Percentiles rank a stretch among this genome's conserved stretches.
Evolutionary conservation across 345 rosid genomes (phyloP).

Genomic region (Salix suchowensis): DNA sequence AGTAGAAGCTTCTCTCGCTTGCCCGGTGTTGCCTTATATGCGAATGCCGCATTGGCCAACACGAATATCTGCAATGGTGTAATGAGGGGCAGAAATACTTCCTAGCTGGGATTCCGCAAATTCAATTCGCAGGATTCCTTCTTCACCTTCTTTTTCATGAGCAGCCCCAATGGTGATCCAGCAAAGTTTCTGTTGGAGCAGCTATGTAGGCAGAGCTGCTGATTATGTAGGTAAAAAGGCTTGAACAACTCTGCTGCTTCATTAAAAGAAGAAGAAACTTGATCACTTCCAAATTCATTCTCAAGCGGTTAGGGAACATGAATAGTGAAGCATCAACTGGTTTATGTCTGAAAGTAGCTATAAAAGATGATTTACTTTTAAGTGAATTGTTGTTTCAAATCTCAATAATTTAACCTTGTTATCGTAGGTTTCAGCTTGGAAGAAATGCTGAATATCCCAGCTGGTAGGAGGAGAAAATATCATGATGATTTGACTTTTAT

Average conservation of each 20-base stretch:
- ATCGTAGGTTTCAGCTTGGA: conserved; percentile 76
- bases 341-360: too few species aligned
- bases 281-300: too few species aligned
- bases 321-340: too few species aligned
- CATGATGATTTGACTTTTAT: conserved; percentile 93
- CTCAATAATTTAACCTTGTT: neutral
- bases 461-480: conserved; percentile 89
- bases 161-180: conserved; percentile 75
- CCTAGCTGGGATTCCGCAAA: conserved; percentile 85
- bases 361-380: too few species aligned
- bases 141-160: conserved; percentile 65
- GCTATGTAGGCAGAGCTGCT: conserved; percentile 76
- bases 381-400: neutral
- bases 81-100: conserved; percentile 79
- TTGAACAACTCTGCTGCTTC: too few species aligned
- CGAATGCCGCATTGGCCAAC: conserved; percentile 92
- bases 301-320: too few species aligned
- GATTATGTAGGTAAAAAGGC: conserved; percentile 63
- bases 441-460: conserved; percentile 85
- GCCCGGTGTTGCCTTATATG: conserved; percentile 96
- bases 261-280: too few species aligned
- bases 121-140: conserved; percentile 72
- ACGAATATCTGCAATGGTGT: conserved; percentile 90
- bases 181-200: conserved; percentile 81
- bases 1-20: conserved; percentile 80